Evolutionary conservation across 73 alveolate genomes (phyloP).

Genomic region (Loxodes magnus): DNA sequence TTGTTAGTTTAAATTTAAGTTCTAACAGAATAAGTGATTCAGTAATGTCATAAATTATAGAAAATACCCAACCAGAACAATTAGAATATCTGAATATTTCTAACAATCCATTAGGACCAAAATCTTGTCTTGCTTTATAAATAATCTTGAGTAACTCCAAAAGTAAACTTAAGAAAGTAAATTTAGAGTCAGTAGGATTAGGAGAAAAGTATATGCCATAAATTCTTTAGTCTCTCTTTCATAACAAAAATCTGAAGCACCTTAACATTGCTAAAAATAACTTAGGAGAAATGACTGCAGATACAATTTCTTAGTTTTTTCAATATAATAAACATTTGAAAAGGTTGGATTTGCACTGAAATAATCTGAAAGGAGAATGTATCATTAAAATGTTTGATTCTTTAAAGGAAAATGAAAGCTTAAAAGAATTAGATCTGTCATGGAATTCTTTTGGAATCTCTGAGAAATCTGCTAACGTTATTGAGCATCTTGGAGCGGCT

Average conservation of each 20-base stretch:
- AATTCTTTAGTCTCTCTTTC: neutral
- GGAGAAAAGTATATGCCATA: neutral
- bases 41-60: neutral
- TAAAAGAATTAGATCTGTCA: constrained; percentile 1
- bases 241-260: constrained; percentile 3
- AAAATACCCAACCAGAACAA: neutral
- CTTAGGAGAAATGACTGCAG: neutral
- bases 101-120: constrained; percentile 1
- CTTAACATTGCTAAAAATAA: constrained; percentile 11
- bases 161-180: neutral
- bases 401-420: neutral
- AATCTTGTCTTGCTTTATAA: neutral
- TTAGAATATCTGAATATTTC: neutral
- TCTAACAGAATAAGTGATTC: neutral
- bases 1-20: neutral
- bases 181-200: neutral
- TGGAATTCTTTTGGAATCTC: no score
- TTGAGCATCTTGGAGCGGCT: no score
- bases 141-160: neutral
- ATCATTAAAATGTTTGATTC: neutral
- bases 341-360: neutral
- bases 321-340: neutral
- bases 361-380: neutral
- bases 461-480: no score
- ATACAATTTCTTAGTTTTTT: neutral